Conservation (phyloP, 148 eudicot genomes). For the Silene uniflora region DNA sequence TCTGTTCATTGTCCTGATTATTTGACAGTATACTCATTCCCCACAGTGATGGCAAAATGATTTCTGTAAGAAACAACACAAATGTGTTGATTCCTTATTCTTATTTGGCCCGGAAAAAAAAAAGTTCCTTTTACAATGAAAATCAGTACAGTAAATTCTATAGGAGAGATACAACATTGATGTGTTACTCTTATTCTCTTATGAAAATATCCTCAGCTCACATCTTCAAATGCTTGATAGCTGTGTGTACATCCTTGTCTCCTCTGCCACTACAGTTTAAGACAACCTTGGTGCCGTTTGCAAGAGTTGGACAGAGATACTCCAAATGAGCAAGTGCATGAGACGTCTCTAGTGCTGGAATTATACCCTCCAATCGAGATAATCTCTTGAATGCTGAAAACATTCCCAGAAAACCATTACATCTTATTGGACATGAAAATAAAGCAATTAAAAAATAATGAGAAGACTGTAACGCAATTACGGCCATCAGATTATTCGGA, state of each 20-base stretch:
- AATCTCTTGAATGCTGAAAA: slow-evolving; percentile 81
- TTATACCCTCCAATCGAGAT: slow-evolving; percentile 88
- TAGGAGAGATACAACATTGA: slow-evolving; percentile 3
- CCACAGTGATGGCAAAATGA: neutral
- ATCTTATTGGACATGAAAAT: neutral
- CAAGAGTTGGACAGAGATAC: slow-evolving; percentile 79
- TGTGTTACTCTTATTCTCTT: neutral
- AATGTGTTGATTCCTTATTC: neutral
- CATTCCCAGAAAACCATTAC: neutral
- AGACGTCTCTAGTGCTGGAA: slow-evolving; percentile 96
- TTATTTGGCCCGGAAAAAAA: neutral
- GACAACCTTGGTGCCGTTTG: slow-evolving; percentile 74
- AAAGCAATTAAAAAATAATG: neutral
- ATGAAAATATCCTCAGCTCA: slow-evolving; percentile 10
- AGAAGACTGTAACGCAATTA: neutral
- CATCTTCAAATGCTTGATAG: slow-evolving; percentile 65
- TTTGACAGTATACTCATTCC: neutral
- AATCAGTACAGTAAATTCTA: neutral
- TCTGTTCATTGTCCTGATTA: neutral
- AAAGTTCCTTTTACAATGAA: neutral
- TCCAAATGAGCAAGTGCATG: slow-evolving; percentile 90
- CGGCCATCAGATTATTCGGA: neutral
- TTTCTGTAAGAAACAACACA: neutral
- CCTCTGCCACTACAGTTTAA: slow-evolving; percentile 97
- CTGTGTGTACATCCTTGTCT: slow-evolving; percentile 91